These are phyloP conservation scores for Eutrema heterophyllum DNA, from an alignment of 345 rosid genomes.

Conservation along the genomic window DNA sequence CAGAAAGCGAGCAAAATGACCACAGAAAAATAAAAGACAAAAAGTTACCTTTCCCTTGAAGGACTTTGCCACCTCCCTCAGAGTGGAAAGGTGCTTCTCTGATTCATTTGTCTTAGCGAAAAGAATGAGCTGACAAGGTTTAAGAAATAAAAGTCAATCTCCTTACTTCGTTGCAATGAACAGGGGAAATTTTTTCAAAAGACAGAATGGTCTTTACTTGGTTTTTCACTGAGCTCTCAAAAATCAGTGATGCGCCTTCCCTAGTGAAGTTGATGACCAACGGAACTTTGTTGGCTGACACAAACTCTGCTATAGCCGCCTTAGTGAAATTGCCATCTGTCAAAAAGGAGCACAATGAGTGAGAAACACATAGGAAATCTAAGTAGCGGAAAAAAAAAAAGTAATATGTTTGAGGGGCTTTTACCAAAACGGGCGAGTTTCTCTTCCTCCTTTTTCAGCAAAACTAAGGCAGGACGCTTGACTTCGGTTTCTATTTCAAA, in stretches of 20 bases:
- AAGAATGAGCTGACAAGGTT: conserved; percentile 59
- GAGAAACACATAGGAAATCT: neutral
- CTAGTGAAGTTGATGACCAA: conserved; percentile 74
- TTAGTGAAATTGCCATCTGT: conserved; percentile 82
- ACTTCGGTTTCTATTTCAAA: conserved; percentile 29
- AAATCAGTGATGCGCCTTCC: conserved; percentile 74
- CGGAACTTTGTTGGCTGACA: conserved; percentile 81
- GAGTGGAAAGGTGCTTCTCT: conserved; percentile 54
- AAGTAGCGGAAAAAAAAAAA: neutral
- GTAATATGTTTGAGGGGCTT: neutral
- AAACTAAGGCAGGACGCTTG: conserved; percentile 42
- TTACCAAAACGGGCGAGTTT: conserved; percentile 31
- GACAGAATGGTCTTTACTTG: conserved; percentile 44
- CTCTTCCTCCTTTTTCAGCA: conserved; percentile 32
- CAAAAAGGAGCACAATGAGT: conserved; percentile 25
- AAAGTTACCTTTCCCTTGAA: conserved; percentile 85
- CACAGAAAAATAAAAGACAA: neutral
- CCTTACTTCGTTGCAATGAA: neutral
- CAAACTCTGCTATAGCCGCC: conserved; percentile 67
- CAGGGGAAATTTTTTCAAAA: neutral
- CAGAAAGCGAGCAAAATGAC: neutral
- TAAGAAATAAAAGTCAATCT: neutral
- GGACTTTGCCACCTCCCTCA: conserved; percentile 73
- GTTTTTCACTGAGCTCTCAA: conserved; percentile 76
- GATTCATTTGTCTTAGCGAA: conserved; percentile 72